Percentiles rank a stretch among this genome's conserved stretches.
These are phyloP conservation scores for Fusarium tanahbumbuense DNA, from an alignment of 2,329 filamentous ascomycete species.

Conservation along the genomic window DNA sequence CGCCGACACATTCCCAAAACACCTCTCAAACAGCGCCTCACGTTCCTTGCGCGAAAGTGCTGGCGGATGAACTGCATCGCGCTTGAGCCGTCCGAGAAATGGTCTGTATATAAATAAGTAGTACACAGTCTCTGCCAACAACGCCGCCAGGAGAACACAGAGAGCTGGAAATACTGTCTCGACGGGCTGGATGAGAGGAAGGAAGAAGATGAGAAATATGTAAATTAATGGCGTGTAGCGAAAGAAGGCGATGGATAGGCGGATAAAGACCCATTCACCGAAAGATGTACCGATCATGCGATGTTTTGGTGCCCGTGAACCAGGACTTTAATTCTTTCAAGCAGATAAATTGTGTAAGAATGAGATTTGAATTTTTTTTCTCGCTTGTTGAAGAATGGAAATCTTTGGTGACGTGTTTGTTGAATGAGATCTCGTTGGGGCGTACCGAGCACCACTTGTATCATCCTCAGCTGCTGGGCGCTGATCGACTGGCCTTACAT, in stretches of 20 bases:
- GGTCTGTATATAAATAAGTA: constrained; percentile 58
- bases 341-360: neutral
- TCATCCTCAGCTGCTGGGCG: neutral
- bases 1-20: constrained; percentile 65
- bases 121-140: constrained; percentile 57
- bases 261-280: constrained; percentile 59
- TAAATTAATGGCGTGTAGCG: constrained; percentile 59
- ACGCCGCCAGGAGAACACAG: constrained; percentile 45
- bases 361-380: neutral
- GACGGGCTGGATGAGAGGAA: constrained; percentile 39
- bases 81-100: constrained; percentile 54
- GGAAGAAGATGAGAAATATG: constrained; percentile 46
- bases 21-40: constrained; percentile 66
- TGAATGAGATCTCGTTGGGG: constrained; percentile 36
- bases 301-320: neutral
- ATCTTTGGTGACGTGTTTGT: constrained; percentile 32
- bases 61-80: constrained; percentile 55
- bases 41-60: constrained; percentile 60
- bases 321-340: neutral
- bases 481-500: constrained; percentile 3
- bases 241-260: constrained; percentile 56
- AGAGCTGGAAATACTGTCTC: constrained; percentile 23
- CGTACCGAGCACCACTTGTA: constrained; percentile 8
- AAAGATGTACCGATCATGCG: constrained; percentile 54
- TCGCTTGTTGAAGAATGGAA: neutral